Conservation (phyloP, 257 asterid species). For the Przewalskia tangutica region DNA sequence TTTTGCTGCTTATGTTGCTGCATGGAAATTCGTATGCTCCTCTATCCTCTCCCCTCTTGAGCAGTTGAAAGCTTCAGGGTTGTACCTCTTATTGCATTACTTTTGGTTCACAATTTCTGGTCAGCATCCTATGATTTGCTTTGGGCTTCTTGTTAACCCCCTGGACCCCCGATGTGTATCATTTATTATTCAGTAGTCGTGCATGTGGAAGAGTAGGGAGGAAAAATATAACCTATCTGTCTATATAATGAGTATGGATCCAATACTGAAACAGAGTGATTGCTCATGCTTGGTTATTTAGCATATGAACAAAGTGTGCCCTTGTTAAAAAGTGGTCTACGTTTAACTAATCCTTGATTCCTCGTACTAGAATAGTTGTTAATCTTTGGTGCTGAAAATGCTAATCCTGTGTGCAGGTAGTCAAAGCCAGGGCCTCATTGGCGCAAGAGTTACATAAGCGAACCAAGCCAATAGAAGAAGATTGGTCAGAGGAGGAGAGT, state of each 20-base stretch:
- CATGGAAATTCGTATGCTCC: not conserved
- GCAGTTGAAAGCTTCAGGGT: not conserved
- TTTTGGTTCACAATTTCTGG: not conserved
- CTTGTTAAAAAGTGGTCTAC: not conserved
- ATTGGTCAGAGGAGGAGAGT: constrained; percentile 18
- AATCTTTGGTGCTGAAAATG: not conserved
- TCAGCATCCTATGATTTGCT: not conserved
- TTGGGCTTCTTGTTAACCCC: not conserved
- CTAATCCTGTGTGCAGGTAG: constrained; percentile 31
- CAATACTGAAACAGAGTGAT: not conserved
- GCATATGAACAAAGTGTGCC: not conserved
- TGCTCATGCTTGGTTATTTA: not conserved
- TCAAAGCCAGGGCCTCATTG: constrained; percentile 62
- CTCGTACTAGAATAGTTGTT: not conserved
- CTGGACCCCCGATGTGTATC: not conserved
- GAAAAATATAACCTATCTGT: not conserved
- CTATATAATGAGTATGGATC: not conserved
- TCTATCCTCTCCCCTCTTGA: not conserved
- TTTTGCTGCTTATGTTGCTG: not conserved
- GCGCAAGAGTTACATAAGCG: constrained; percentile 39
- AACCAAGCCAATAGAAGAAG: constrained; percentile 19
- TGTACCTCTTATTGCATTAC: not conserved
- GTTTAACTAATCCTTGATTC: not conserved
- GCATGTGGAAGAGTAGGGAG: not conserved
- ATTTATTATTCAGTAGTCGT: not conserved